These are phyloP conservation scores for Tetrahymena thermophila DNA, from an alignment of 73 alveolate species.

Conservation along the genomic window DNA sequence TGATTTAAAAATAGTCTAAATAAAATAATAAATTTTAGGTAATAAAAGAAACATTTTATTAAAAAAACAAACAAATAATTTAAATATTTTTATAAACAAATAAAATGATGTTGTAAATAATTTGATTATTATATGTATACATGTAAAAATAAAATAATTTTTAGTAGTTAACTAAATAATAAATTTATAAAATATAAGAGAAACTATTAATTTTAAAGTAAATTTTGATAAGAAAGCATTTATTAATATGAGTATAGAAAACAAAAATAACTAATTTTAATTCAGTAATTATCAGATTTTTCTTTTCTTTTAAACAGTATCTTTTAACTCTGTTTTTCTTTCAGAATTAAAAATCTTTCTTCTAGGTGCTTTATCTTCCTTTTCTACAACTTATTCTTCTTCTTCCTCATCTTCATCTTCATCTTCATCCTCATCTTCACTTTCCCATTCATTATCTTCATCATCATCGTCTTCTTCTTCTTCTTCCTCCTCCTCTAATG, in stretches of 20 bases:
- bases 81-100: no score
- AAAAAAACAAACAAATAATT: no score
- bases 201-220: no score
- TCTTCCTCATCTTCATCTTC: background rate
- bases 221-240: no score
- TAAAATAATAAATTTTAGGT: no score
- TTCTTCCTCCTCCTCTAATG: background rate
- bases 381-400: background rate
- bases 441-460: background rate
- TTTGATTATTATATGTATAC: no score
- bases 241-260: background rate
- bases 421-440: background rate
- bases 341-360: background rate
- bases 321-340: background rate
- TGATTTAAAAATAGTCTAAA: no score
- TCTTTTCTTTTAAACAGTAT: background rate
- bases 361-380: background rate
- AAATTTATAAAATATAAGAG: no score
- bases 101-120: no score
- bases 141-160: no score
- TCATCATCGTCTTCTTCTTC: constrained; percentile 3
- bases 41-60: no score
- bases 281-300: background rate
- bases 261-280: background rate
- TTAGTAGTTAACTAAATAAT: no score